A percentile compares a stretch with the other conserved stretches of the same genome.
These are phyloP conservation scores for Eleusine indica DNA, from an alignment of 176 grass and related monocot genomes.

Conservation along the genomic window DNA sequence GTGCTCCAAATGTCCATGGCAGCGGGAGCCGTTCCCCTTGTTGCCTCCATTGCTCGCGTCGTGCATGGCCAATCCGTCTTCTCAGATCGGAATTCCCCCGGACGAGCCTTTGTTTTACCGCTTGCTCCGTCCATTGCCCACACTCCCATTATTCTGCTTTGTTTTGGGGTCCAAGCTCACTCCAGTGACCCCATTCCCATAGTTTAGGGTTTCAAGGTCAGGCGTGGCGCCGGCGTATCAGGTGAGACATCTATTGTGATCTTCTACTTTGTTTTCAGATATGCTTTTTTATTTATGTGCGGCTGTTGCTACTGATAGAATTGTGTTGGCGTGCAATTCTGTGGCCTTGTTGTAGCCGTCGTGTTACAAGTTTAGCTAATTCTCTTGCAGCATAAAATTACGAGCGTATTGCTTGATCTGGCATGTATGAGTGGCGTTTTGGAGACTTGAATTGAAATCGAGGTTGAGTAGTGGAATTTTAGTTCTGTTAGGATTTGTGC, in stretches of 20 bases:
- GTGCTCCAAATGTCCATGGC: not conserved
- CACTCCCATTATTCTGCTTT: not conserved
- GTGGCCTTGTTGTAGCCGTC: not conserved
- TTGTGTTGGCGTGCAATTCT: not conserved
- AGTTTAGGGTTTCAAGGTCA: constrained; percentile 47
- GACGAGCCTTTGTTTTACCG: not conserved
- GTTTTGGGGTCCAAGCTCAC: not conserved
- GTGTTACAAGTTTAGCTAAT: not conserved
- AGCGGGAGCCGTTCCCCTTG: not conserved
- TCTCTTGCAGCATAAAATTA: constrained; percentile 53
- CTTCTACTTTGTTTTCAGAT: not conserved
- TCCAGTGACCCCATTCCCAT: not conserved
- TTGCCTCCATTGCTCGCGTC: not conserved
- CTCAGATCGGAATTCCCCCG: not conserved
- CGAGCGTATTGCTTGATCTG: constrained; percentile 13
- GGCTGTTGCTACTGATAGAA: not conserved
- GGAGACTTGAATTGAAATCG: not conserved
- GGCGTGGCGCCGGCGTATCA: constrained; percentile 23
- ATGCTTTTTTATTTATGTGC: too few relatives aligned
- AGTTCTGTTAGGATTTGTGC: constrained; percentile 12
- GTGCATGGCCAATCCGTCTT: constrained; percentile 10
- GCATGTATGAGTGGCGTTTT: not conserved
- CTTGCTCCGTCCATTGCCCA: not conserved
- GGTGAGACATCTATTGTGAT: constrained; percentile 35
- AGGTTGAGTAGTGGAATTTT: not conserved